Evolutionary conservation across 345 rosid species (phyloP).

Genomic region (Murraya koenigii): DNA sequence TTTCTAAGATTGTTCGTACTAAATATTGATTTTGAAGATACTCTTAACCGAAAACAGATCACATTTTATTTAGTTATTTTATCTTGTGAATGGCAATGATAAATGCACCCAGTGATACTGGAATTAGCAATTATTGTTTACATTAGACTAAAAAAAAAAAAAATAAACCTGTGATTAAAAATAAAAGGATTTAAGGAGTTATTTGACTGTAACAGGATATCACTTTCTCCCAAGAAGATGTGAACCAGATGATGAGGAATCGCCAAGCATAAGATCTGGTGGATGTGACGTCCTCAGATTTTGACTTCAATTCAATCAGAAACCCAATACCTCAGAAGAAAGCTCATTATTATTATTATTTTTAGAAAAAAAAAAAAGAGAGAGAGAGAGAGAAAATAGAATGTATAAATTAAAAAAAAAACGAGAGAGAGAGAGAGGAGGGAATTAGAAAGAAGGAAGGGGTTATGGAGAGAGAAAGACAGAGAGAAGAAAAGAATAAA

Average conservation of each 20-base stretch:
- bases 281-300: slow-evolving; percentile 46
- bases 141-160: slow-evolving; percentile 1
- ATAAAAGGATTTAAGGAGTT: no score
- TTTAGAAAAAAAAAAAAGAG: neutral
- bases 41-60: no score
- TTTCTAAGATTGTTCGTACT: no score
- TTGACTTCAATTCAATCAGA: slow-evolving; percentile 21
- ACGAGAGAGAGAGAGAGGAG: neutral
- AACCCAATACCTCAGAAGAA: slow-evolving; percentile 11
- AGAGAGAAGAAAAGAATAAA: no score
- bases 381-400: no score
- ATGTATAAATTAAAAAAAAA: neutral
- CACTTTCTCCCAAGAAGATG: slow-evolving; percentile 45
- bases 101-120: neutral
- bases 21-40: no score
- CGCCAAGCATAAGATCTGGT: slow-evolving; percentile 52
- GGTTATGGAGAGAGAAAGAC: no score
- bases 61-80: no score
- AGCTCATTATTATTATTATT: neutral
- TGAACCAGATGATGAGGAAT: slow-evolving; percentile 55
- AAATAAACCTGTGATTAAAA: no score
- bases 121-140: neutral
- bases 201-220: slow-evolving; percentile 39
- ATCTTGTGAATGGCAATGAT: no score
- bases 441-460: neutral